These are phyloP conservation scores for Pythium dissimile DNA, from an alignment of 352 stramenopile genomes.

Conservation along the genomic window DNA sequence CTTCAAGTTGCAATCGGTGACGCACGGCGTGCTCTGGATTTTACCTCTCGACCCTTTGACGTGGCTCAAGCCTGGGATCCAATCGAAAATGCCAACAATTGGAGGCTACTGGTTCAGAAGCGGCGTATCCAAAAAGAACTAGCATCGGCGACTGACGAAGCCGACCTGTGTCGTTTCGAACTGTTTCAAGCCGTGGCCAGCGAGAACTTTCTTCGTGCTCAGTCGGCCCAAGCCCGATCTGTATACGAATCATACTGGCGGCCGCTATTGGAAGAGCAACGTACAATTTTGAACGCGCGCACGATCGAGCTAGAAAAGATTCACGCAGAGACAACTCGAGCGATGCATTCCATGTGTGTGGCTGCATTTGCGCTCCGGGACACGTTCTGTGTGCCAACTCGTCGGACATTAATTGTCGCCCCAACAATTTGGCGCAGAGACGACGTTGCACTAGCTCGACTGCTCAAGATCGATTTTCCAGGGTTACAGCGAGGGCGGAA, in stretches of 20 bases:
- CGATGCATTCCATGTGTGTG: conserved; percentile 36
- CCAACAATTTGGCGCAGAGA: conserved; percentile 28
- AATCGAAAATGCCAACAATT: conserved; percentile 81
- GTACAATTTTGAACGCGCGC: conserved; percentile 22
- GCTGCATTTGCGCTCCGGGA: conserved; percentile 46
- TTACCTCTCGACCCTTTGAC: conserved; percentile 45
- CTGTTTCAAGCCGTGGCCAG: conserved; percentile 63
- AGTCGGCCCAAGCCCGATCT: conserved; percentile 28
- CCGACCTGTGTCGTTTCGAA: conserved; percentile 41
- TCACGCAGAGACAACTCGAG: conserved; percentile 22
- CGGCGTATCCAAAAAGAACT: conserved; percentile 45
- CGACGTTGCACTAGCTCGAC: conserved; percentile 6
- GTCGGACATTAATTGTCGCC: conserved; percentile 46
- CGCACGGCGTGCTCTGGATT: conserved; percentile 48
- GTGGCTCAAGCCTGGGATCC: conserved; percentile 73
- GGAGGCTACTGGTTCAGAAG: conserved; percentile 62
- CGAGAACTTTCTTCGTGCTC: conserved; percentile 43
- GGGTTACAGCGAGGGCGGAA: conserved; percentile 39
- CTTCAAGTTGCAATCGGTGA: conserved; percentile 27
- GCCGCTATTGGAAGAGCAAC: conserved; percentile 22
- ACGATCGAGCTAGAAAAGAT: conserved; percentile 28
- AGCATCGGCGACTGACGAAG: conserved; percentile 27
- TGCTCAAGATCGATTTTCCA: conserved; percentile 41
- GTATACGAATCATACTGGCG: conserved; percentile 29
- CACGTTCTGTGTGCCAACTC: conserved; percentile 34